A percentile compares a stretch with the other conserved stretches of the same genome.
Conservation (phyloP, 164 flowering plant genomes). For the Stephania yunnanensis region DNA sequence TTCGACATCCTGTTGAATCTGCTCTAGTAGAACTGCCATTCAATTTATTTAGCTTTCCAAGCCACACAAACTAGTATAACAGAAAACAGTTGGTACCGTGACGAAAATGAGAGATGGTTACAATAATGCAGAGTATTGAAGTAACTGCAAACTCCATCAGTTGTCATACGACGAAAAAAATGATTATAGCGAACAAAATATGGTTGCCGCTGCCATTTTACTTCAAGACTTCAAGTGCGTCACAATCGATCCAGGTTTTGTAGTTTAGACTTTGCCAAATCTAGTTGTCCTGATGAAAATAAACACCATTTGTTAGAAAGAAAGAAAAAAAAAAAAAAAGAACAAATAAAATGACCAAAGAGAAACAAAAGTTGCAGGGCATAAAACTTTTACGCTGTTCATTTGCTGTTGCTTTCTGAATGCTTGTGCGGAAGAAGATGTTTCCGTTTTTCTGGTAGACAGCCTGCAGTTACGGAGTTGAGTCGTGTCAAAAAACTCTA, state of each 20-base stretch:
- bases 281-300: constrained; percentile 34
- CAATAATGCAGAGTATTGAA: no score
- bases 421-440: constrained; percentile 50
- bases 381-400: constrained; percentile 46
- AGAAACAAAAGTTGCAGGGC: no score
- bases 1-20: neutral
- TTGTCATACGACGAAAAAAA: neutral
- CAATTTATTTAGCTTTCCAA: neutral
- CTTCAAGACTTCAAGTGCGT: constrained; percentile 9
- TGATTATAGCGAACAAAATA: neutral
- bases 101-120: no score
- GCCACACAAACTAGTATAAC: neutral
- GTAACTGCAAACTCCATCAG: neutral
- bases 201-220: neutral
- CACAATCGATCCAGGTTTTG: constrained; percentile 29
- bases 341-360: neutral
- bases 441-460: constrained; percentile 67
- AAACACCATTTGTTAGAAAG: constrained; percentile 1
- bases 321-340: neutral
- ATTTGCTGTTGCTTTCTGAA: constrained; percentile 44
- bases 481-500: neutral
- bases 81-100: no score
- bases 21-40: neutral
- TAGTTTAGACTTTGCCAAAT: constrained; percentile 35
- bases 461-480: constrained; percentile 28